Base-by-base conservation (phyloP, 176 grass and related monocot genomes). In the Lolium perenne region DNA sequence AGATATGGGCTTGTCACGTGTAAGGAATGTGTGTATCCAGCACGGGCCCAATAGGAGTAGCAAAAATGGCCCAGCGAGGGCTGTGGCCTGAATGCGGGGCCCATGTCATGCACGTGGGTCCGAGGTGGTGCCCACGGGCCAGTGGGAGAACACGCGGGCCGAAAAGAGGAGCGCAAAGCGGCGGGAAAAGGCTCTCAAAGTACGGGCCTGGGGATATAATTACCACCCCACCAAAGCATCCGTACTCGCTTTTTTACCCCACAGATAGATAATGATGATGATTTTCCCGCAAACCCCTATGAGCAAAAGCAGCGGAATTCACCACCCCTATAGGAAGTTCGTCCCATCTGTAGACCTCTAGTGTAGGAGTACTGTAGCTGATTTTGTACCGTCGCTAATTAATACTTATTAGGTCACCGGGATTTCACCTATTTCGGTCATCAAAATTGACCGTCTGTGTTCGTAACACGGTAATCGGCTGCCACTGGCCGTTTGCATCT, bases 151-250 rank as follows among this genome's bases (percentile, higher is more conserved):
- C 38, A 22, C 18, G 76, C 23, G 60, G 17, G 25, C 25, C 40
- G 58, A 66, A 74, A 87, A 46, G 66, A 22, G 48, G 17, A 86
- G 83, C 79, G 43, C 61, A 76, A 87, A 84, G 13, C 84, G 47
- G 74, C 84, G 84, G 91, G 80, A 87, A 84, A 87, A 86, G 70
- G 6, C 0, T 41, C 87, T 92, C 75, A 87, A 90, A 92, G 87
- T 87, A 92, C 91, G 87, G 69, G 61, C 85, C 84, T 21, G 2
- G 51, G 72, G 72, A 71, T 66, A 89, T 82, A 85, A 89, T 85
- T 62, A 86, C 90, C 12, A 7, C 4, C 60, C 13, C 14, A 4
- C 29, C 41, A n/a, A n/a, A 49, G 7, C 67, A 2, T 40, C 65
- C 76, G 59, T 75, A 51, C 72, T 17, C 47, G 69, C 82, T 68